Evolutionary conservation across 2,329 filamentous ascomycete genomes (phyloP), one percentile per base, ranked within the genome.

Genomic region (Clonostachys chloroleuca): DNA sequence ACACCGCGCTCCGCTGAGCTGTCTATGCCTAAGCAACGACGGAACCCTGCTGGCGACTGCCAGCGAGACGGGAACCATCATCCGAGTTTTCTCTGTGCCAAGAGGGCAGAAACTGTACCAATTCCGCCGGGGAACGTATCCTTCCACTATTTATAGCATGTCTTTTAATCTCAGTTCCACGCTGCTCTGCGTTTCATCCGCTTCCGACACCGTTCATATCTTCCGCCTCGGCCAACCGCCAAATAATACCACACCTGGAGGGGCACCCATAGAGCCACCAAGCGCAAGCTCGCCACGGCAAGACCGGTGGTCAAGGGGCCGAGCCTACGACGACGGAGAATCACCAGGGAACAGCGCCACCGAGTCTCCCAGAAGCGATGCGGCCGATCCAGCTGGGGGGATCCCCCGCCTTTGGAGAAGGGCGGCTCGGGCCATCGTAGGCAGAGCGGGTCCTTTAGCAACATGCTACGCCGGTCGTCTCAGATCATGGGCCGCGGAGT

Each of bases 91-190:
- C 67, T 90, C 89, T 1, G 83, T 99, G 2, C 94, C 94, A 4
- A 83, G 85, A 53, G 94, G 89, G 12, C 86, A 92, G 59, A 99
- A 97, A 66, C 78, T 99, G 16, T 97, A 92, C 65, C 92, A 99
- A 63, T 99, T 99, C 69, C 83, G 94, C 50, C 84, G 94, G 53
- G 94, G 94, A 40, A 96, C 92, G 3, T 96, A 96, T 67, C 94
- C 94, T 1, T 92, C 92, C 2, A 87, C 89, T 39, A 99, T 99
- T 56, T 96, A 92, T 70, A 95, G 91, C 80, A 96, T 99, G 91
- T 95, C 92, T 2, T 99, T 99, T 71, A 99, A 99, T 66, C 84
- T 91, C 44, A 91, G 88, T 49, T 95, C 92, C 3, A 96, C 92
- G 2, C 75, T 99, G 12, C 80, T 99, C 35, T 96, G 92, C 60